Percentiles rank a stretch among this genome's conserved stretches.
Evolutionary conservation across 2,329 filamentous ascomycete genomes (phyloP).

Genomic region (Cladosporium colombiae): DNA sequence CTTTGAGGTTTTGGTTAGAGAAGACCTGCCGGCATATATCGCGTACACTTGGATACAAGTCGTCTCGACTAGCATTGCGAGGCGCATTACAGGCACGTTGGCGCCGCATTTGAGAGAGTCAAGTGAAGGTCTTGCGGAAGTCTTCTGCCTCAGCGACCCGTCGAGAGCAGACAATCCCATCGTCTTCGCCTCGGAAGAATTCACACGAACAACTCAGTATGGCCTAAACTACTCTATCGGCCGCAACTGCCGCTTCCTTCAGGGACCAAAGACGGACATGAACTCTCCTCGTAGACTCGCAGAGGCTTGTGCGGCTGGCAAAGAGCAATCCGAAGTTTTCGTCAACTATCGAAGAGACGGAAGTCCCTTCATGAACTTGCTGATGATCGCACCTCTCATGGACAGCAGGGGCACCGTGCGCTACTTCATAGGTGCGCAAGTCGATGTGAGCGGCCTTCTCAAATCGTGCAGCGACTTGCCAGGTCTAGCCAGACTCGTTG

Average conservation of each 20-base stretch:
- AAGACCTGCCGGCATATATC: slow-evolving; percentile 72
- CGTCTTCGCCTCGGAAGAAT: slow-evolving; percentile 76
- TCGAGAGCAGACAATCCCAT: slow-evolving; percentile 73
- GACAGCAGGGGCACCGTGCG: slow-evolving; percentile 67
- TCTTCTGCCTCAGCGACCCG: slow-evolving; percentile 76
- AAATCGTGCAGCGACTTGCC: slow-evolving; percentile 67
- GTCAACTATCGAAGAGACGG: slow-evolving; percentile 76
- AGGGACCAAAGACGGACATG: slow-evolving; percentile 70
- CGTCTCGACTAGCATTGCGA: slow-evolving; percentile 68
- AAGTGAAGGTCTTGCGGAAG: slow-evolving; percentile 74
- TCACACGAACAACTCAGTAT: slow-evolving; percentile 73
- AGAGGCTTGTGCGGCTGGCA: slow-evolving; percentile 61
- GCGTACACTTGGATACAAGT: slow-evolving; percentile 68
- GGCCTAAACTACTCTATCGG: slow-evolving; percentile 72
- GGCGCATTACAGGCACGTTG: slow-evolving; percentile 67
- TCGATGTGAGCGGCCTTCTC: slow-evolving; percentile 69
- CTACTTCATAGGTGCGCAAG: slow-evolving; percentile 72
- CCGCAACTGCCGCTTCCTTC: slow-evolving; percentile 76
- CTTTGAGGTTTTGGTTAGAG: slow-evolving; percentile 63
- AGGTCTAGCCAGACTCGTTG: slow-evolving; percentile 50
- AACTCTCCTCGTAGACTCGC: slow-evolving; percentile 63
- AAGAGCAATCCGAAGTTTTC: slow-evolving; percentile 72
- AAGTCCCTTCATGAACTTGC: slow-evolving; percentile 73
- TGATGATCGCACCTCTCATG: slow-evolving; percentile 71
- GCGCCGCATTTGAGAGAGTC: slow-evolving; percentile 64